A percentile compares a stretch with the other conserved stretches of the same genome.
Conservation (phyloP, 2,329 filamentous ascomycete species). For the Bipolaris cookei region DNA sequence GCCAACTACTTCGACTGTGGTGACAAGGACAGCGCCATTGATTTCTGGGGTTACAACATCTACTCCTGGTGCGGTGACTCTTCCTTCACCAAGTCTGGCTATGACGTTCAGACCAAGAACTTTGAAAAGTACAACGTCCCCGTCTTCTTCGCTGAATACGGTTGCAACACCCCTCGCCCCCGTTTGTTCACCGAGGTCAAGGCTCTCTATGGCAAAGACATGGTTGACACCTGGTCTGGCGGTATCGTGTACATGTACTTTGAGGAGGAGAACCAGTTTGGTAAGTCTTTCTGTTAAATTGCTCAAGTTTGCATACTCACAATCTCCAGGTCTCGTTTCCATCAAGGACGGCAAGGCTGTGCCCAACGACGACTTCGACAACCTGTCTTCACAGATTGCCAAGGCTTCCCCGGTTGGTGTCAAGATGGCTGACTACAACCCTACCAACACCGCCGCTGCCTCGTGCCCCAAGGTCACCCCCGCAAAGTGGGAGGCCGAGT, state of each 20-base stretch:
- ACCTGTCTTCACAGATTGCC: constrained; percentile 71
- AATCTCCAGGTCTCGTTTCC: constrained; percentile 66
- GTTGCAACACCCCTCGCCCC: constrained; percentile 78
- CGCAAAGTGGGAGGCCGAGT: constrained; percentile 70
- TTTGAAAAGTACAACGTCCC: constrained; percentile 90
- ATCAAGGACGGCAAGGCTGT: constrained; percentile 63
- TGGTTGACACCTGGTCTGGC: constrained; percentile 88
- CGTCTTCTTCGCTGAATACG: constrained; percentile 98
- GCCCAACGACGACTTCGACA: constrained; percentile 65
- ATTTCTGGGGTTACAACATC: constrained; percentile 99
- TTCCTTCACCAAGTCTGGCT: constrained; percentile 77
- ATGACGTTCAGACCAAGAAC: constrained; percentile 80
- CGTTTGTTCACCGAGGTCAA: constrained; percentile 86
- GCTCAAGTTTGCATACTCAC: constrained; percentile 8
- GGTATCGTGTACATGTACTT: constrained; percentile 99
- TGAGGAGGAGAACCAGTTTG: constrained; percentile 88
- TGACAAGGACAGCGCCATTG: constrained; percentile 67
- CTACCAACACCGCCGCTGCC: constrained; percentile 71
- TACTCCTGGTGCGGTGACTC: constrained; percentile 98
- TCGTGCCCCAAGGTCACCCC: constrained; percentile 71
- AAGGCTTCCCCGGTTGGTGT: constrained; percentile 71
- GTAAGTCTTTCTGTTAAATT: constrained; percentile 52
- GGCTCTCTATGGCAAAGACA: constrained; percentile 78
- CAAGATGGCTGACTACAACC: constrained; percentile 70
- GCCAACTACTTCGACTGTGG: constrained; percentile 97